These are phyloP conservation scores for Arachis hypogaea DNA, from an alignment of 306 rosid species.

Conservation along the genomic window DNA sequence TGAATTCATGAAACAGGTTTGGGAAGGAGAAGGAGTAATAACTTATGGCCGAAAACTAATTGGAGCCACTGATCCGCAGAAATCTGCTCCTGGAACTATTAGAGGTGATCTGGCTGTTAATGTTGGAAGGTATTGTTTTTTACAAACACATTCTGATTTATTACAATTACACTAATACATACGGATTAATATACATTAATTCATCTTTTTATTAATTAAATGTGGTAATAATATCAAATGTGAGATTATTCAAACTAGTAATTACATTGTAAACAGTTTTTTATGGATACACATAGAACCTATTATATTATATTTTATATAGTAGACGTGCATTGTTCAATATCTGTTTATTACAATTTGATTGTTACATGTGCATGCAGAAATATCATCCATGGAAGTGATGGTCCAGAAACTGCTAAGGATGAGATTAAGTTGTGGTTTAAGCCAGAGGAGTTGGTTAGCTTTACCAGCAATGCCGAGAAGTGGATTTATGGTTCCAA, in stretches of 20 bases:
- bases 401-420: constrained; percentile 92
- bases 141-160: background rate
- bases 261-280: too few relatives aligned
- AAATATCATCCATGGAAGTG: constrained; percentile 97
- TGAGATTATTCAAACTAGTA: too few relatives aligned
- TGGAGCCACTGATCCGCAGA: constrained; percentile 97
- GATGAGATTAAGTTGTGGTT: constrained; percentile 93
- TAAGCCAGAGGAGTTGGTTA: constrained; percentile 81
- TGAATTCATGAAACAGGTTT: constrained; percentile 59
- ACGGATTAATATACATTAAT: too few relatives aligned
- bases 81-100: constrained; percentile 95
- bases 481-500: constrained; percentile 84
- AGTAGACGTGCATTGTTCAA: background rate
- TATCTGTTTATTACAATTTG: constrained; percentile 32
- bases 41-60: constrained; percentile 88
- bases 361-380: constrained; percentile 44
- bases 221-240: too few relatives aligned
- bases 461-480: constrained; percentile 82
- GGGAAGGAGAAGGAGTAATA: constrained; percentile 98
- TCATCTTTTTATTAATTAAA: too few relatives aligned
- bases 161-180: background rate
- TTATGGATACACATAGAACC: too few relatives aligned
- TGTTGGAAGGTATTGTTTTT: constrained; percentile 78
- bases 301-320: too few relatives aligned
- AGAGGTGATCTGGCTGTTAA: constrained; percentile 94